Percentiles rank a stretch among this genome's conserved stretches.
Evolutionary conservation across 805 yeast species (phyloP).

Genomic region (Starmerella sp.): DNA sequence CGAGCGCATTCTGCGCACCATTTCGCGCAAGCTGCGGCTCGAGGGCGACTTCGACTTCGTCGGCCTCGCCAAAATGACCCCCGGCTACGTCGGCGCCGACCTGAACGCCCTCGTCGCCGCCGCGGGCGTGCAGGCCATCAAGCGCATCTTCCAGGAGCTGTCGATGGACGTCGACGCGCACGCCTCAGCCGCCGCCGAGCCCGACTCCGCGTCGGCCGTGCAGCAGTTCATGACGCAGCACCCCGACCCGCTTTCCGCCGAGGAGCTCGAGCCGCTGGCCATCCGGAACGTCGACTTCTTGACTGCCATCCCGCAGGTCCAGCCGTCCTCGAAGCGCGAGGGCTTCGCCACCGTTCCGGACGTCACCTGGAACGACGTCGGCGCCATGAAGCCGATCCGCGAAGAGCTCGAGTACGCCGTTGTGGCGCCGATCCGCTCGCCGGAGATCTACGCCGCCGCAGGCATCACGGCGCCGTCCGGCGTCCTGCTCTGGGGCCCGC

Average conservation of each 20-base stretch:
- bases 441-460: constrained; percentile 77
- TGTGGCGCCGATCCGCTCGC: constrained; percentile 89
- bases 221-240: constrained; percentile 50
- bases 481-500: constrained; percentile 97
- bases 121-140: constrained; percentile 89
- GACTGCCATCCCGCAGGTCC: constrained; percentile 79
- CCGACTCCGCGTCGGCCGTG: constrained; percentile 8
- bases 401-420: constrained; percentile 93
- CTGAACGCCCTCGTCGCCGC: constrained; percentile 86
- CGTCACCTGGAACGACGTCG: constrained; percentile 90
- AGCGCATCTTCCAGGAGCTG: constrained; percentile 63
- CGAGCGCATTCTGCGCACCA: constrained; percentile 58
- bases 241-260: constrained; percentile 67
- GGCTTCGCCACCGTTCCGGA: constrained; percentile 98
- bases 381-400: constrained; percentile 71
- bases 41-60: constrained; percentile 58
- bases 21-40: constrained; percentile 56
- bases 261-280: constrained; percentile 63
- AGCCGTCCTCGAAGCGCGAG: constrained; percentile 95
- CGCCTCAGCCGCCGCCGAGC: constrained; percentile 7
- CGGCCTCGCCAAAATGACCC: constrained; percentile 78
- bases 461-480: constrained; percentile 97
- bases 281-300: constrained; percentile 73
- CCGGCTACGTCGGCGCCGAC: constrained; percentile 98
- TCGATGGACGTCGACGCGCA: constrained; percentile 3